Percentiles rank a stretch among this genome's conserved stretches.
phyloP scores from a whole-genome alignment of 257 asterid species.

The Solanum ossicruentum region DNA sequence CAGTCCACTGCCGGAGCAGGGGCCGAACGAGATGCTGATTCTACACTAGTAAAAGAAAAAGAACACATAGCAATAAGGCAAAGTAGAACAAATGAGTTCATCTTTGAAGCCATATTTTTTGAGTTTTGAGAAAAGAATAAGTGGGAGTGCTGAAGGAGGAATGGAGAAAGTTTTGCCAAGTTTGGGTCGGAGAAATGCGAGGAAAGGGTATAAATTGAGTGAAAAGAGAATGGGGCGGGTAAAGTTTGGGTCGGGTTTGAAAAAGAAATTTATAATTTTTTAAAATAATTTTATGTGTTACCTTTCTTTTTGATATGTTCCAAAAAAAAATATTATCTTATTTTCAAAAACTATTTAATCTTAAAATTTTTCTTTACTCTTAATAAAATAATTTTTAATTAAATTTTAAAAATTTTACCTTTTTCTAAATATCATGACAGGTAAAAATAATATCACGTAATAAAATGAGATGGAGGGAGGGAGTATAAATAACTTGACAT shows the following conservation, averaged over 20 bases:
- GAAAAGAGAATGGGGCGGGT: background rate
- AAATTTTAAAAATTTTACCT: too few relatives aligned
- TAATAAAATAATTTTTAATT: too few relatives aligned
- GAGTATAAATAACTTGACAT: background rate
- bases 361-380: too few relatives aligned
- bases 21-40: constrained; percentile 36
- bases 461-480: too few relatives aligned
- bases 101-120: background rate
- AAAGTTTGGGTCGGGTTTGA: background rate
- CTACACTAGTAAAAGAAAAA: background rate
- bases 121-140: background rate
- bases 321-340: too few relatives aligned
- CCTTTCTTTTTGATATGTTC: accelerated
- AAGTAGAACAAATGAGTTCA: background rate
- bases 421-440: too few relatives aligned
- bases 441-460: too few relatives aligned
- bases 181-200: background rate
- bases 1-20: constrained; percentile 83
- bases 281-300: too few relatives aligned
- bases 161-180: background rate
- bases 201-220: background rate
- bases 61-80: background rate
- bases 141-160: background rate
- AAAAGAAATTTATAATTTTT: too few relatives aligned
- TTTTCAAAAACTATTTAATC: too few relatives aligned